Conservation (phyloP, 2,329 filamentous ascomycete species). For the Trichoderma sp. region DNA sequence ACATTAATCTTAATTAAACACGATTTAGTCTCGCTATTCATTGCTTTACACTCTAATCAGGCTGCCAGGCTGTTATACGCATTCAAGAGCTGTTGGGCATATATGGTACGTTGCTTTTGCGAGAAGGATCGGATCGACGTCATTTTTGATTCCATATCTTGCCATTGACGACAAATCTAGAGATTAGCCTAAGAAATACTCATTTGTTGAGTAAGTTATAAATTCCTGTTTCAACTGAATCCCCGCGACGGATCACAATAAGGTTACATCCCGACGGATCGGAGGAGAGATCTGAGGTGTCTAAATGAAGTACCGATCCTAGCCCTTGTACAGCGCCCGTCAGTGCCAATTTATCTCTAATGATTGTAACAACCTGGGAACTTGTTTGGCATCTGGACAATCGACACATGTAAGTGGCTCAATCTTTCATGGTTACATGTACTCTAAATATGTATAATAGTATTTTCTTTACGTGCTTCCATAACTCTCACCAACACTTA, state of each 20-base stretch:
- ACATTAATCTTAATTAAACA: not conserved
- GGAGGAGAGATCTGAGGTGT: not conserved
- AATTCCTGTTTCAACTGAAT: not conserved
- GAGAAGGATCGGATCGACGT: not conserved
- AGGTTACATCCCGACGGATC: conserved; percentile 20
- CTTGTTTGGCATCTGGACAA: not conserved
- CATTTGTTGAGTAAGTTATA: not conserved
- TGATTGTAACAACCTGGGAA: too few relatives aligned
- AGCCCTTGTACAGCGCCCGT: not conserved
- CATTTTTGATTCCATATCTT: not conserved
- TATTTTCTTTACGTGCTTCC: not conserved
- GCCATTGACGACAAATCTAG: not conserved
- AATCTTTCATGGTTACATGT: too few relatives aligned
- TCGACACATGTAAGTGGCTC: not conserved
- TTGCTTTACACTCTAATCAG: not conserved
- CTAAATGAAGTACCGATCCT: not conserved
- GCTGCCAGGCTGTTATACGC: not conserved
- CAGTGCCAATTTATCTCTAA: not conserved
- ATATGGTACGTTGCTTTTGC: not conserved
- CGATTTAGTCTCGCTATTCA: too few relatives aligned
- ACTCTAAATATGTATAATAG: not conserved
- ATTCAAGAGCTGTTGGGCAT: not conserved
- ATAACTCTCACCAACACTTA: not conserved
- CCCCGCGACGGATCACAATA: not conserved
- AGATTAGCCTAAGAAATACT: conserved; percentile 9